These are phyloP conservation scores for Yamadazyma siamensis DNA, from an alignment of 1,139 yeast species.

Conservation along the genomic window DNA sequence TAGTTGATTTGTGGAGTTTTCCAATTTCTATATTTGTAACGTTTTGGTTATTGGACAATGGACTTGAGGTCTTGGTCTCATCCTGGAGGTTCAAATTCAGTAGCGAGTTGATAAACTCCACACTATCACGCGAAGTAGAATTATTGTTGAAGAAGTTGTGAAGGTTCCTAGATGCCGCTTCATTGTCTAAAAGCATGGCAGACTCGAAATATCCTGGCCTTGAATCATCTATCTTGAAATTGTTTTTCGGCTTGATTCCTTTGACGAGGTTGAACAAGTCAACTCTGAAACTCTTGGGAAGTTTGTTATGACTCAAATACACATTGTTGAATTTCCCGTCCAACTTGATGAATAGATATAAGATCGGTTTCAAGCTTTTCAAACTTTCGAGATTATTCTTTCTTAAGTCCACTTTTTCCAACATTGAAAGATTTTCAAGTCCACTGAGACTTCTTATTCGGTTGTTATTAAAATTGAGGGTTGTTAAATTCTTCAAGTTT, in stretches of 20 bases:
- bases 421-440: constrained; percentile 39
- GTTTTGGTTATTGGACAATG: constrained; percentile 27
- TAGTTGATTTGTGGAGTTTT: constrained; percentile 25
- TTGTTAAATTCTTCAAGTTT: constrained; percentile 40
- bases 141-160: constrained; percentile 37
- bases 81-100: constrained; percentile 14
- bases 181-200: constrained; percentile 50
- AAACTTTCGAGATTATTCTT: constrained; percentile 43
- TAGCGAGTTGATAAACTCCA: constrained; percentile 13
- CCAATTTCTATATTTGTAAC: constrained; percentile 19
- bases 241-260: constrained; percentile 49
- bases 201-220: constrained; percentile 64
- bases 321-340: constrained; percentile 28
- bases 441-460: constrained; percentile 44
- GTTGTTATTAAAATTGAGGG: constrained; percentile 56
- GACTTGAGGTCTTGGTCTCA: constrained; percentile 18
- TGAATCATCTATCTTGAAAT: constrained; percentile 56
- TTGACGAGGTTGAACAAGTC: constrained; percentile 54
- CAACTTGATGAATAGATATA: constrained; percentile 32
- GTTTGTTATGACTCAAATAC: constrained; percentile 43
- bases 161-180: constrained; percentile 41
- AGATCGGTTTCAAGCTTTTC: constrained; percentile 31
- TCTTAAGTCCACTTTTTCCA: constrained; percentile 58
- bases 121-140: constrained; percentile 7
- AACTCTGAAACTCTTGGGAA: constrained; percentile 47